phyloP scores from a whole-genome alignment of 345 rosid genomes.

The Turnera subulata region DNA sequence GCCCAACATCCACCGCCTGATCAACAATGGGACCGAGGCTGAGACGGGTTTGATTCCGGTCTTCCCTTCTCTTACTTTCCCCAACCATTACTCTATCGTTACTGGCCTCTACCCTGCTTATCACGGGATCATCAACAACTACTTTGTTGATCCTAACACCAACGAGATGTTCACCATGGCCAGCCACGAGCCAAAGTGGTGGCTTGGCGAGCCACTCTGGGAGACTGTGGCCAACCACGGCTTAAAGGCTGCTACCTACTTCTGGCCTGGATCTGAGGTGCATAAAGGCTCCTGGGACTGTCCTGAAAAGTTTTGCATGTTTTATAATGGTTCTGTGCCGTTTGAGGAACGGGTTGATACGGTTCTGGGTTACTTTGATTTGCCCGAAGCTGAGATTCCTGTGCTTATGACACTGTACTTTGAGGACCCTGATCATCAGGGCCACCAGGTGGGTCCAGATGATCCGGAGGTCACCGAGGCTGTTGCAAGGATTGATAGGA shows the following conservation, averaged over 20 bases:
- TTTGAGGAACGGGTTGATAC: constrained; percentile 85
- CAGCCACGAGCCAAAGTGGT: constrained; percentile 89
- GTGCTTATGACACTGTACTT: constrained; percentile 78
- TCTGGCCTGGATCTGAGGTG: constrained; percentile 99
- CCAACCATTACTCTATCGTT: constrained; percentile 90
- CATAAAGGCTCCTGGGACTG: constrained; percentile 88
- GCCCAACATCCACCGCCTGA: constrained; percentile 70
- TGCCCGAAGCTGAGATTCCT: constrained; percentile 63
- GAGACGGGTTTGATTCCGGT: constrained; percentile 85
- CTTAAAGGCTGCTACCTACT: constrained; percentile 72
- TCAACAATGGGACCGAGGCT: constrained; percentile 80
- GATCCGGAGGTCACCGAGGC: constrained; percentile 83
- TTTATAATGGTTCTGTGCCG: constrained; percentile 68
- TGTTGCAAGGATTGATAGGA: constrained; percentile 56
- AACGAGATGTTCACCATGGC: constrained; percentile 60
- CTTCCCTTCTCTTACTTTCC: constrained; percentile 82
- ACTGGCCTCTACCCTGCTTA: constrained; percentile 88
- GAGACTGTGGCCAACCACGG: constrained; percentile 87
- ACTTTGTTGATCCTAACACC: constrained; percentile 56
- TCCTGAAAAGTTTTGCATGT: constrained; percentile 50
- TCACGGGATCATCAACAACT: constrained; percentile 77
- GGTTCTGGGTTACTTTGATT: constrained; percentile 67
- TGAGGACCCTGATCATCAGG: constrained; percentile 98
- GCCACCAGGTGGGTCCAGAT: constrained; percentile 90
- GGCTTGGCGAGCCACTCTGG: constrained; percentile 96